Evolutionary conservation across 768 basidiomycete species (phyloP).

Genomic region (Pisolithus orientalis): DNA sequence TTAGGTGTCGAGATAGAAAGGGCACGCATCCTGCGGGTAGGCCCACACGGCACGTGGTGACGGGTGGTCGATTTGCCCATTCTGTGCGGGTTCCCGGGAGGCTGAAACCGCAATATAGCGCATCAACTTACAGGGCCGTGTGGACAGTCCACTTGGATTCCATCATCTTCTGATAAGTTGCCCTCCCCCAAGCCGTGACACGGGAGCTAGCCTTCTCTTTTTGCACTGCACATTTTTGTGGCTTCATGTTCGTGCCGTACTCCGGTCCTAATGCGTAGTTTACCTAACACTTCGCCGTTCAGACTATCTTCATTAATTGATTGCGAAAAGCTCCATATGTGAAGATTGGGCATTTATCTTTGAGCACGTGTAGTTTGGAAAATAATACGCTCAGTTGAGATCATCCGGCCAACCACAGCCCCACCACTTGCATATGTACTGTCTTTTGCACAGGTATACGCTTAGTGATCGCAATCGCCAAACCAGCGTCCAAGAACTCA

Average conservation of each 20-base stretch:
- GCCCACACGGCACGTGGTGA: background rate
- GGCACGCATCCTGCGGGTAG: no score
- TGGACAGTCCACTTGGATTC: background rate
- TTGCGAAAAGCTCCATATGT: background rate
- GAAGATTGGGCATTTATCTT: background rate
- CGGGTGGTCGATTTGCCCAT: background rate
- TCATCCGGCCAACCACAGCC: background rate
- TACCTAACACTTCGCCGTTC: background rate
- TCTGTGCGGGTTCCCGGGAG: background rate
- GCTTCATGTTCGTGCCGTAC: background rate
- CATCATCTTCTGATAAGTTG: background rate
- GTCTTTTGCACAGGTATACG: background rate
- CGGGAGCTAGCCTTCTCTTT: background rate
- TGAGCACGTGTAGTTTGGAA: background rate
- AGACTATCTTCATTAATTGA: background rate
- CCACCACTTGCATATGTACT: background rate
- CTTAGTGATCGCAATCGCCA: background rate
- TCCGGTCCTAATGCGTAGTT: background rate
- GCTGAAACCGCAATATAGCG: background rate
- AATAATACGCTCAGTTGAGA: background rate
- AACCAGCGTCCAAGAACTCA: background rate
- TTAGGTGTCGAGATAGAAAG: no score
- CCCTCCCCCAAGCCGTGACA: background rate
- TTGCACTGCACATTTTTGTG: background rate
- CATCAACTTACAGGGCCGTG: background rate